Conservation (phyloP, 2,329 filamentous ascomycete genomes). For the Diaporthe amygdali region DNA sequence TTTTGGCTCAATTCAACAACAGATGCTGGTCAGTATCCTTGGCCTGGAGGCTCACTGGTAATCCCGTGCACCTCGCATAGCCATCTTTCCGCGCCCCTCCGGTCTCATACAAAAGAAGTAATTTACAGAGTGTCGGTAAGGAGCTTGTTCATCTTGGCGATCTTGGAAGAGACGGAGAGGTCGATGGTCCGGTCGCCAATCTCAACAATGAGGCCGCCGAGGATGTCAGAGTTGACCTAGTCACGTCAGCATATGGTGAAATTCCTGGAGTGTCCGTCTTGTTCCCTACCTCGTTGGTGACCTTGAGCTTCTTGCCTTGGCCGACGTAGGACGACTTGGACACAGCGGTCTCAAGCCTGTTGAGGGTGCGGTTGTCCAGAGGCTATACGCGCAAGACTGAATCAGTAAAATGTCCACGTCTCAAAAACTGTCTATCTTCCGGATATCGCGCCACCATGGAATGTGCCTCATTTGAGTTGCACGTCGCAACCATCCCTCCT, state of each 20-base stretch:
- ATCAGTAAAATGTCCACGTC: conserved; percentile 30
- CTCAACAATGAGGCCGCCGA: conserved; percentile 93
- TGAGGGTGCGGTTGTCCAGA: conserved; percentile 86
- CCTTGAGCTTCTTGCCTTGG: conserved; percentile 95
- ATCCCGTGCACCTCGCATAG: neutral
- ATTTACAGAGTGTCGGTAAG: conserved; percentile 95
- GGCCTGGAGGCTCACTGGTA: neutral
- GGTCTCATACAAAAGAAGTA: conserved; percentile 29
- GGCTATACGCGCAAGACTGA: conserved; percentile 53
- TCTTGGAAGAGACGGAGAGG: conserved; percentile 91
- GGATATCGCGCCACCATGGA: neutral
- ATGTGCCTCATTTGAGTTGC: neutral
- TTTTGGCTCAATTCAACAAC: conserved; percentile 7
- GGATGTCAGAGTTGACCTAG: conserved; percentile 91
- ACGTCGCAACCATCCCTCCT: neutral
- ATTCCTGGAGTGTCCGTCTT: neutral
- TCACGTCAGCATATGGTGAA: neutral
- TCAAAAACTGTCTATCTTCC: conserved; percentile 14
- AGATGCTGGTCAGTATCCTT: conserved; percentile 22
- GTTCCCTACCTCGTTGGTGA: conserved; percentile 77
- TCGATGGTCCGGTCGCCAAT: conserved; percentile 98
- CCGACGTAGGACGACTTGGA: conserved; percentile 88
- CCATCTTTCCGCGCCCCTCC: neutral
- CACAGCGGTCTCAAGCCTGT: conserved; percentile 85
- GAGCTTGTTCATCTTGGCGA: conserved; percentile 99